Base-by-base conservation (phyloP, 139 green algal species). In the Chlamydomonas urium region DNA sequence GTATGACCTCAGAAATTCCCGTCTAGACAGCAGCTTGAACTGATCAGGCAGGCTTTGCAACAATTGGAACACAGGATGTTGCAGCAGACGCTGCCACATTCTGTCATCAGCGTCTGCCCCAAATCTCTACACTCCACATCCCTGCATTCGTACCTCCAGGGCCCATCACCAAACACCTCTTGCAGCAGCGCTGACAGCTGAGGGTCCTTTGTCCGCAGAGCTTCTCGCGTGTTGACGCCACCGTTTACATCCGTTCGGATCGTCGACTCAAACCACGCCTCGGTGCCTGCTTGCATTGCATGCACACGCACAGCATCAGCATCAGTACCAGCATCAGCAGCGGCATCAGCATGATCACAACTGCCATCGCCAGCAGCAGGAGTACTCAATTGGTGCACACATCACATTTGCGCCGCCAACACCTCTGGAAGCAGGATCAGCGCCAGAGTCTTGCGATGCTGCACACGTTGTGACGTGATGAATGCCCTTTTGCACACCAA, bases 211-310 rank as follows among this genome's bases (percentile, higher is more conserved):
- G n/a, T 10, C 47, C 78, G 61, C 14, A 94, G 32, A 38, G 58
- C 66, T 34, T 84, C 75, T 3, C 90, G 80, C 1, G 81, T 92
- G 47, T 82, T 90, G 32, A 94, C 63, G 4, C 88, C 85, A 56
- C 76, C 83, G 56, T 90, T 95, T 26, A 93, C 85, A 69, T 94
- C 38, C 6, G 28, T 61, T 21, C 66, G 81, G 10, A 90, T 81
- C 1, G 86, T 93, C 26, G 86, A 88, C 69, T 80, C 73, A 71
- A 90, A 93, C 88, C 88, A 93, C 2, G 82, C 76, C 71, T 93
- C 87, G 0, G 70, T 82, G 36, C 56, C 87, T 81, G 91, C 80
- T 67, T n/a, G n/a, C n/a, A 6, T 6, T 36, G 26, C n/a, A 65
- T 23, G 56, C 10, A 17, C 56, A 65, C 23, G 10, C 26, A 33